Evolutionary conservation across 306 rosid species (phyloP), one percentile per base, ranked within the genome.

Genomic region (Ceratonia siliqua): DNA sequence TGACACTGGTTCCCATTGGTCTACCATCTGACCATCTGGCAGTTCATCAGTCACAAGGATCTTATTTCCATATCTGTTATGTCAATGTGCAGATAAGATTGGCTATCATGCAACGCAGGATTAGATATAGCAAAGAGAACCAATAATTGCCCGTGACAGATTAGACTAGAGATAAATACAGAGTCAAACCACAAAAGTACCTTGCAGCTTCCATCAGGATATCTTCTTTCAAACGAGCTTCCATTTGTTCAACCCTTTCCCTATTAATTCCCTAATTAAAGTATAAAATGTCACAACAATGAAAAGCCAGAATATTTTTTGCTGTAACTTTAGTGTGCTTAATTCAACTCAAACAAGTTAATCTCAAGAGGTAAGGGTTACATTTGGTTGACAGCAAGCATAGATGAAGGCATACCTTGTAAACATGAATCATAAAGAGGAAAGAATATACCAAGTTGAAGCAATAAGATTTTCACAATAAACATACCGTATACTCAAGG

Each of bases 11-110:
- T 93, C 97, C 97, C 98, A 93, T 77, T 93, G 98, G 88, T 93
- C 98, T 41, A 93, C 96, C 98, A 93, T 93, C 85, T 93, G 98
- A 72, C 98, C 98, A 84, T 93, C 97, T 43, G 92, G 97, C 71
- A 93, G 89, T 81, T 93, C 98, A 79, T 91, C 98, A 8, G 98
- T 93, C 78, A 93, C 97, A 70, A 93, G 98, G 73, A 91, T 93
- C 86, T 89, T 91, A 84, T 91, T 85, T 71, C 93, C 92, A 56
- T 91, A 93, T 78, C 98, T 93, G 93, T 58, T 53, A 68, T 13
- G 35, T 67, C 78, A 88, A 80, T 82, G 67, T 42, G 56, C 72
- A 82, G 54, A 77, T 32, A 48, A 90, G 57, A 78, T 46, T 28
- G 62, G 22, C 48, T 35, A 77, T 73, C 73, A 77, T 59, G 61